Base-by-base conservation (phyloP, 2,329 filamentous ascomycete species). In the Aspergillus alliaceus region DNA sequence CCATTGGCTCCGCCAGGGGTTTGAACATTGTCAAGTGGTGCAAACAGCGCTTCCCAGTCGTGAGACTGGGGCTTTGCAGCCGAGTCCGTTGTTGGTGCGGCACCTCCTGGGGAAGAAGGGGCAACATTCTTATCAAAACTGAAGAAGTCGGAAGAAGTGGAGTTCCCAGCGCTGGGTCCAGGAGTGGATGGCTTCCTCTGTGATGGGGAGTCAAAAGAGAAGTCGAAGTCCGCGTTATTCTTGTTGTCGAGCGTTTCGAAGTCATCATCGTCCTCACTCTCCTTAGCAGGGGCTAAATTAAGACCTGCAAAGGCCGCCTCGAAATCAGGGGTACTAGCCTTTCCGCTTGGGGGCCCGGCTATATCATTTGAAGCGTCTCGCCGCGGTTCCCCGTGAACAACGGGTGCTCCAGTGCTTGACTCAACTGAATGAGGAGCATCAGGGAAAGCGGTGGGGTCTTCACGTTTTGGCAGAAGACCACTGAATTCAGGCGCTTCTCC, bases 21-120 rank as follows among this genome's bases (percentile, higher is more conserved):
- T 42, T 69, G 65, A 42, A 67, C 59, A 12, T 69, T 83, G 65
- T 93, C 90, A 7, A 96, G 79, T 25, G 88, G 88, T 1, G 90
- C 89, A 76, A 98, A 98, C 54, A 98, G 91, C 37, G 91, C 90
- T 69, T 98, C 93, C 95, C 95, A 98, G 72, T 98, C 93, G 65
- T 96, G 90, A 32, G 78, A 74, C 1, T 75, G 70, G 24, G 73
- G 70, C 58, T 76, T 74, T 42, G 75, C 63, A 44, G 72, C 70
- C 48, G 73, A 69, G 57, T 77, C 71, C 46, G 73, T 69, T 53
- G 79, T 71, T 54, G 76, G 63, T 40, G 73, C 54, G n/a, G 73
- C 62, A 24, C 70, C 63, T 39, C 62, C 82, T 66, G 87, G 59
- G 31, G 71, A 56, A 1, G 69, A 56, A 20, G 66, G 60, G 24